These are phyloP conservation scores for Cucumis melo DNA, from an alignment of 306 rosid species.

Conservation along the genomic window DNA sequence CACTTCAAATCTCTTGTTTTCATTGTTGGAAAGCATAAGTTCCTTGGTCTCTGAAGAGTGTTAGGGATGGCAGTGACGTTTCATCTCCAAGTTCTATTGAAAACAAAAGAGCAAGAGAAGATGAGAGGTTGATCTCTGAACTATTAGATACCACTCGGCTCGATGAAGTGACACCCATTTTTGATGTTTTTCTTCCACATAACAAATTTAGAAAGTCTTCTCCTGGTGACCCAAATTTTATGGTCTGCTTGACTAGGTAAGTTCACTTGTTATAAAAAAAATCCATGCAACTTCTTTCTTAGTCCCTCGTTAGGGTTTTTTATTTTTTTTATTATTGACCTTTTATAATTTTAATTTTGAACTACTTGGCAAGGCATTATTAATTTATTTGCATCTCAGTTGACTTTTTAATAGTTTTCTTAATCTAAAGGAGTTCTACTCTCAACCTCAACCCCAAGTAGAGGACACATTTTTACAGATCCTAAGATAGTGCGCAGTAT, in stretches of 20 bases:
- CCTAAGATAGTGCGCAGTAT: neutral
- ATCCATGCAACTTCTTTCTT: too few relatives aligned
- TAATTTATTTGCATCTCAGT: too few relatives aligned
- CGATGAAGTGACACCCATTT: constrained; percentile 33
- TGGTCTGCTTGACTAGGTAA: constrained; percentile 63
- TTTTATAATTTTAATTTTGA: too few relatives aligned
- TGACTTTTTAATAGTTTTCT: too few relatives aligned
- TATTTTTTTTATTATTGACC: too few relatives aligned
- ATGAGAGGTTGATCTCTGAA: constrained; percentile 17
- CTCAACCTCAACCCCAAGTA: neutral
- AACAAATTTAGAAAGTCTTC: constrained; percentile 68
- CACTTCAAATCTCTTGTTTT: constrained; percentile 75
- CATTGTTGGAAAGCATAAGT: constrained; percentile 44
- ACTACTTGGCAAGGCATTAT: too few relatives aligned
- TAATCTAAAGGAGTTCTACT: too few relatives aligned
- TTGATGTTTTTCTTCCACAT: constrained; percentile 69
- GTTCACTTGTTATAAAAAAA: neutral
- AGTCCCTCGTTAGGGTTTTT: too few relatives aligned
- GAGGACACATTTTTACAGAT: too few relatives aligned
- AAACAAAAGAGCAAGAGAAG: constrained; percentile 10
- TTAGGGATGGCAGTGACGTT: constrained; percentile 9
- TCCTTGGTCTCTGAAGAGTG: constrained; percentile 54
- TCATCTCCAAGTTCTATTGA: constrained; percentile 18
- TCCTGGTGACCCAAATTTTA: constrained; percentile 58
- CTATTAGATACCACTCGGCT: constrained; percentile 37